Base-by-base conservation (phyloP, 2,329 filamentous ascomycete genomes). In the Pleurostoma richardsiae region DNA sequence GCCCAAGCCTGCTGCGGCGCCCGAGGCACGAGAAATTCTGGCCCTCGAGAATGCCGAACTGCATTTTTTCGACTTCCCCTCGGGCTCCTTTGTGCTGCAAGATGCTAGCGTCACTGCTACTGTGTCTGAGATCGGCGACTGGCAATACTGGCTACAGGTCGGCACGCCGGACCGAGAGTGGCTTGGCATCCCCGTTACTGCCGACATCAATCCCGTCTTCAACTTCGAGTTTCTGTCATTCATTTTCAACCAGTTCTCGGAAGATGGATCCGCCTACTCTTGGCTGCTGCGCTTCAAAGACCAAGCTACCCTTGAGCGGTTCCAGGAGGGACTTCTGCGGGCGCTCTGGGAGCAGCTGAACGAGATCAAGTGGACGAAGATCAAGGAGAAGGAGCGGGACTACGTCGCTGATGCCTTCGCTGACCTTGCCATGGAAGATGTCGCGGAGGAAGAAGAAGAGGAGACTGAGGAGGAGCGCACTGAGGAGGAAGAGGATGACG, bases 141-240 rank as follows among this genome's bases (percentile, higher is more conserved):
- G 94, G 94, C 80, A 94, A 54, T 99, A 97, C 69, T 97, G 90
- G 90, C 74, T 99, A 30, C 89, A 96, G 60, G 85, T 97, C 46
- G 80, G 81, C 39, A 85, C 86, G 51, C 76, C 80, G 38, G 82
- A 88, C 31, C 84, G 83, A 59, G 83, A 91, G 45, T 96, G 90
- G 89, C 74, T 99, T 3, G 90, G 90, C 27, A 88, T 95, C 54
- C 79, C 86, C 3, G 82, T 99, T 30, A 76, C 90, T 30, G 86
- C 89, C 5, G 94, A 99, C 56, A 90, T 97, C 66, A 97, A 97
- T 58, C 94, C 94, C 0, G 91, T 99, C 26, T 99, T 97, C 74
- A 97, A 97, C 69, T 97, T 96, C 55, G 94, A 99, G 65, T 97
- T 92, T 59, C 76, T 96, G n/a, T 97, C 92, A 0, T 97, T 97